Base-by-base conservation (phyloP, 352 stramenopile genomes). In the Pythium myriotylum region DNA sequence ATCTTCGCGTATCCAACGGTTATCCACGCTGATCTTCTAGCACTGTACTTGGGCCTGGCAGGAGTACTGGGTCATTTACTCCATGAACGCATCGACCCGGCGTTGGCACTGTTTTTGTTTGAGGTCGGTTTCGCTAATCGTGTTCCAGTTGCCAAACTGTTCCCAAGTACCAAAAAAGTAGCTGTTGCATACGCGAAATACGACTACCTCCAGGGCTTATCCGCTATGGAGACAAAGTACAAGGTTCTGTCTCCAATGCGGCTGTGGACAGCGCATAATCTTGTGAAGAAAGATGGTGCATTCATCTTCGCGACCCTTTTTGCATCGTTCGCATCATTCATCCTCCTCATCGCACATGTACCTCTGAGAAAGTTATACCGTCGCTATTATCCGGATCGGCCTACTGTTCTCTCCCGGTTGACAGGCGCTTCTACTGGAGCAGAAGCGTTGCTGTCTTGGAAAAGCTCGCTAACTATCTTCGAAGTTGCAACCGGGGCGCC, bases 11-110 rank as follows among this genome's bases (percentile, higher is more conserved):
- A 27, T 16, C 32, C 35, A 1, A 10, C 42, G 9, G 58, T 58
- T 19, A 58, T 62, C 22, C 45, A 43, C 14, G 61, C 53, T 14
- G 61, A 80, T 48, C 64, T 85, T 26, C 59, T 85, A 20, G 70
- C 68, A 9, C 62, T 82, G 0, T 82, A 77, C 24, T 42, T 85
- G 1, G 68, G 68, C 2, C 24, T 67, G 20, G 52, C 53, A 0
- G 39, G 46, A n/a, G 0, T 62, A 10, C 13, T 62, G 0, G 60
- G 60, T 8, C 1, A 42, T 17, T 2, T 68, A 6, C 7, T 62
- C 6, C 60, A 47, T n/a, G 60, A 68, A 29, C 60, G 53, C 1
- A 43, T 68, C 13, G 53, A 68, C 17, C 60, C 60, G 16, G 60
- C 52, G 6, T 24, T 68, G 6, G 53, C 41, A 0, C 52, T 68